These are phyloP conservation scores for Pseudonitzschia delicatissima DNA, from an alignment of 108 stramenopile genomes.

Conservation along the genomic window DNA sequence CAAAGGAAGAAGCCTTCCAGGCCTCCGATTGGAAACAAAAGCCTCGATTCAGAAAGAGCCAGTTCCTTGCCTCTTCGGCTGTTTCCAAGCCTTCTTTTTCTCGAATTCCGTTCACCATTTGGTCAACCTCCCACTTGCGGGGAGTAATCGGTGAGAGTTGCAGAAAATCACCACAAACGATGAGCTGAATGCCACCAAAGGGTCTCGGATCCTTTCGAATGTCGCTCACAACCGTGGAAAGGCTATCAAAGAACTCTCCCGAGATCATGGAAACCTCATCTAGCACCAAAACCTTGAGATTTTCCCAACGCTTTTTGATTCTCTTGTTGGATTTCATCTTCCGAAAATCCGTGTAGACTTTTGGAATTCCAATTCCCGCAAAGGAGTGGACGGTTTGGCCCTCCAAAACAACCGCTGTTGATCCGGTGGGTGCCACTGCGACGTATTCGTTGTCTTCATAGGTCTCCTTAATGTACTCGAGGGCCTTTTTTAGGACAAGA, in stretches of 20 bases:
- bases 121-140: conserved; percentile 20
- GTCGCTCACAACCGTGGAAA: conserved; percentile 33
- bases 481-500: conserved; percentile 43
- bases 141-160: conserved; percentile 55
- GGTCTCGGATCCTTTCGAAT: conserved; percentile 43
- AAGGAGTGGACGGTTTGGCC: conserved; percentile 85
- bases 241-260: conserved; percentile 74
- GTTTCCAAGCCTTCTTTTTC: conserved; percentile 14
- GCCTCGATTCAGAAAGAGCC: conserved; percentile 34
- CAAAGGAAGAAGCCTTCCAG: conserved; percentile 31
- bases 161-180: conserved; percentile 93
- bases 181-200: conserved; percentile 89
- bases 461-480: conserved; percentile 29
- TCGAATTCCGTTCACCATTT: conserved; percentile 19
- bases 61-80: conserved; percentile 7
- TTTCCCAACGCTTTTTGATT: conserved; percentile 39
- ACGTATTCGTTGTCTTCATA: conserved; percentile 30
- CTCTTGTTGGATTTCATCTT: conserved; percentile 51
- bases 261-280: conserved; percentile 87
- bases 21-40: conserved; percentile 46
- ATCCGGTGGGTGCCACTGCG: conserved; percentile 72
- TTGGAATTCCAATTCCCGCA: conserved; percentile 56
- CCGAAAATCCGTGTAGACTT: conserved; percentile 16
- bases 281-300: conserved; percentile 60
- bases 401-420: conserved; percentile 62